Evolutionary conservation across 768 basidiomycete genomes (phyloP).

Genomic region (Tylopilus sp.): DNA sequence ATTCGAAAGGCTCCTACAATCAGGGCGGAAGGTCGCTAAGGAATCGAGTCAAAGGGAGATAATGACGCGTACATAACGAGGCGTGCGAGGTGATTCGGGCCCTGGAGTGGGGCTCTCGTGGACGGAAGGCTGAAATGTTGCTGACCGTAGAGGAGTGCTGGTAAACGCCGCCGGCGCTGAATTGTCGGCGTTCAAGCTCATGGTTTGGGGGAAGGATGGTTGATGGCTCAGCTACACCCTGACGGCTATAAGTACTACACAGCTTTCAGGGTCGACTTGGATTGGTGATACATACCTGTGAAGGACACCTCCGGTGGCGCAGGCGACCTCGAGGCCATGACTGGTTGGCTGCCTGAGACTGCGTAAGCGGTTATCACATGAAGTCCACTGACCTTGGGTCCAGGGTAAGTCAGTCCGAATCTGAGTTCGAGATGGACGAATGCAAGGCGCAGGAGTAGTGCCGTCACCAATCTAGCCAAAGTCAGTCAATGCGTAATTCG

Average conservation of each 20-base stretch:
- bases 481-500: too few relatives aligned
- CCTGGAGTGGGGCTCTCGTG: conserved; percentile 49
- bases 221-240: neutral
- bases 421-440: too few relatives aligned
- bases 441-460: too few relatives aligned
- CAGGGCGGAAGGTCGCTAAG: neutral
- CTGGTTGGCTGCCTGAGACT: neutral
- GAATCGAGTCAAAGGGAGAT: neutral
- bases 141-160: conserved; percentile 20
- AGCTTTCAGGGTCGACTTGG: neutral
- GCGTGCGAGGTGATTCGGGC: conserved; percentile 29
- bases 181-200: conserved; percentile 1
- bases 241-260: neutral
- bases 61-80: conserved; percentile 40
- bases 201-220: neutral
- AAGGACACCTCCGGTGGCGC: neutral
- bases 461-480: too few relatives aligned
- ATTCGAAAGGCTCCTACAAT: conserved; percentile 26
- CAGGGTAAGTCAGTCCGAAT: too few relatives aligned
- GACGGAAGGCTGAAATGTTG: conserved; percentile 42
- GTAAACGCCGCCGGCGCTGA: neutral
- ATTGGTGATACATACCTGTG: neutral
- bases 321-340: neutral
- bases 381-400: neutral
- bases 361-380: too few relatives aligned